Evolutionary conservation across 108 stramenopile species (phyloP).

Genomic region (Chaetoceros tenuissimus): DNA sequence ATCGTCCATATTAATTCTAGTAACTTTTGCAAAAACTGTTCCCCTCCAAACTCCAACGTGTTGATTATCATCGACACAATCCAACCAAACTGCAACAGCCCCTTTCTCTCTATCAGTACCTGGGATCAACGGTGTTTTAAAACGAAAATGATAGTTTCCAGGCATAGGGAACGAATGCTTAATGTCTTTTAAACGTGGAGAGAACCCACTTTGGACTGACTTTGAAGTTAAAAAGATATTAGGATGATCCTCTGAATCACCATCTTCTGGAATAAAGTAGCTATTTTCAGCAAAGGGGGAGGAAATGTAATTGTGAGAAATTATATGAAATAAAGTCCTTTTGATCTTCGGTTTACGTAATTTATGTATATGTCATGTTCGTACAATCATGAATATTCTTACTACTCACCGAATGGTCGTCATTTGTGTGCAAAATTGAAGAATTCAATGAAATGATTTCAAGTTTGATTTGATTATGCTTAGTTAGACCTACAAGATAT

Average conservation of each 20-base stretch:
- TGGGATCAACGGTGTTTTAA: slow-evolving; percentile 82
- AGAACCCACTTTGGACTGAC: slow-evolving; percentile 53
- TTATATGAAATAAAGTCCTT: background rate
- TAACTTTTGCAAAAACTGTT: slow-evolving; percentile 70
- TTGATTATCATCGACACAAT: slow-evolving; percentile 62
- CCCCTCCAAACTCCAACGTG: slow-evolving; percentile 69
- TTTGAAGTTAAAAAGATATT: slow-evolving; percentile 91
- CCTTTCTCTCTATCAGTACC: slow-evolving; percentile 76
- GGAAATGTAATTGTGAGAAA: background rate
- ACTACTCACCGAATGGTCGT: background rate
- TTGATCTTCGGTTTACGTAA: too few relatives aligned
- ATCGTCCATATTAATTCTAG: slow-evolving; percentile 57
- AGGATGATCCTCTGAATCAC: slow-evolving; percentile 79
- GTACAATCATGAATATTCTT: too few relatives aligned
- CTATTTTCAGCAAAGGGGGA: slow-evolving; percentile 19
- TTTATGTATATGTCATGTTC: too few relatives aligned
- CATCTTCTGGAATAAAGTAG: slow-evolving; percentile 94
- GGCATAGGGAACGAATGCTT: slow-evolving; percentile 85
- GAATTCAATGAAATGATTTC: too few relatives aligned
- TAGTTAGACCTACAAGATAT: too few relatives aligned
- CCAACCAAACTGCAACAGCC: slow-evolving; percentile 84
- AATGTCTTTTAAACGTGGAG: slow-evolving; percentile 74
- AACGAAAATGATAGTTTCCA: slow-evolving; percentile 93
- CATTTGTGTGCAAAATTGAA: too few relatives aligned
- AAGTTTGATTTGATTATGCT: too few relatives aligned